Conservation (phyloP, 192 early-diverging fungal genomes). For the Coemansia sp. region DNA sequence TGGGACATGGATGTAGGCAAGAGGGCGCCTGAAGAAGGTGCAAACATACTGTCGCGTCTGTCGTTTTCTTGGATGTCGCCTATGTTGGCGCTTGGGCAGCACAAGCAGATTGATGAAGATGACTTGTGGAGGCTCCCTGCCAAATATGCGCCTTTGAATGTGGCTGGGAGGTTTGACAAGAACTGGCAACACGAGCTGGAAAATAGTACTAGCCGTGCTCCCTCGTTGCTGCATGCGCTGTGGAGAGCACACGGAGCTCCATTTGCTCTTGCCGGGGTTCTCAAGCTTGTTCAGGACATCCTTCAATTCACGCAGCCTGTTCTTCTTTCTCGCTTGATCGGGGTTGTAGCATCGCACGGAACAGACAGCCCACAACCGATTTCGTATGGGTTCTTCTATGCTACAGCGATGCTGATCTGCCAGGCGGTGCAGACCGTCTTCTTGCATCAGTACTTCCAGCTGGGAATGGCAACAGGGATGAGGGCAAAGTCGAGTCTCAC, state of each 20-base stretch:
- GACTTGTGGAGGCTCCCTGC: slow-evolving; percentile 72
- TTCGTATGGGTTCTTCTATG: slow-evolving; percentile 79
- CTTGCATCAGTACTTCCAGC: slow-evolving; percentile 87
- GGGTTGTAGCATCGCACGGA: slow-evolving; percentile 48
- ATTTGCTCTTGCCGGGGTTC: slow-evolving; percentile 72
- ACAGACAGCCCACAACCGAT: slow-evolving; percentile 59
- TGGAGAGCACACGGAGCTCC: slow-evolving; percentile 61
- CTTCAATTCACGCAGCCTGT: slow-evolving; percentile 78
- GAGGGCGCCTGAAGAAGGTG: slow-evolving; percentile 67
- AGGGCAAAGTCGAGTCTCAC: slow-evolving; percentile 69
- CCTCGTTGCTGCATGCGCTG: slow-evolving; percentile 72
- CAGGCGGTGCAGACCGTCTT: slow-evolving; percentile 76
- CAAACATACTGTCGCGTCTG: slow-evolving; percentile 79
- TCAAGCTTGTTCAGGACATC: slow-evolving; percentile 77
- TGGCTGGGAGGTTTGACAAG: slow-evolving; percentile 64
- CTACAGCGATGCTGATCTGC: slow-evolving; percentile 72
- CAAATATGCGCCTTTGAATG: slow-evolving; percentile 59
- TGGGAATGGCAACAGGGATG: slow-evolving; percentile 72
- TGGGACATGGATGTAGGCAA: neutral
- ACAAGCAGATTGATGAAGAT: slow-evolving; percentile 66
- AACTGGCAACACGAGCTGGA: slow-evolving; percentile 72
- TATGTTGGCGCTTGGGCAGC: slow-evolving; percentile 74
- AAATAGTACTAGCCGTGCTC: slow-evolving; percentile 43
- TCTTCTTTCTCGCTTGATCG: slow-evolving; percentile 71
- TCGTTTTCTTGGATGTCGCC: slow-evolving; percentile 89